Percentiles rank a stretch among this genome's conserved stretches.
Conservation (phyloP, 257 asterid genomes). For the Capsicum baccatum region DNA sequence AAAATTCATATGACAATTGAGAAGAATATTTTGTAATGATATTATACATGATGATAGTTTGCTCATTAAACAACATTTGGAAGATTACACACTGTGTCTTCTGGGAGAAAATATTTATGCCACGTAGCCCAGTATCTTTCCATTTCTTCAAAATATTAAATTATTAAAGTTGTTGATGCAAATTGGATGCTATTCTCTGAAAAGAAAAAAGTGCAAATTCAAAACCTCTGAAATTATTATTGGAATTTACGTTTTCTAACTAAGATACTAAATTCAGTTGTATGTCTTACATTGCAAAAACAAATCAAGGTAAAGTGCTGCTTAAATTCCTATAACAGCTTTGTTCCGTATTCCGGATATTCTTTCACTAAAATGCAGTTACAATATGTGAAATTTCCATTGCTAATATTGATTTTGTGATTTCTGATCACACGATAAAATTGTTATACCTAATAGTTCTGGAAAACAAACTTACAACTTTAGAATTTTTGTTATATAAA, state of each 20-base stretch:
- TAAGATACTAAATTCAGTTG: not conserved
- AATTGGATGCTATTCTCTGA: not conserved
- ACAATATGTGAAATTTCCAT: not conserved
- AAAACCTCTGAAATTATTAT: not conserved
- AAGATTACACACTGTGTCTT: too few relatives aligned
- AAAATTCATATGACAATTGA: too few relatives aligned
- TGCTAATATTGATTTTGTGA: not conserved
- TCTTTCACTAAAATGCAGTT: not conserved
- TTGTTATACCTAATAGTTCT: not conserved
- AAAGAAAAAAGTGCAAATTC: not conserved
- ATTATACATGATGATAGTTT: too few relatives aligned
- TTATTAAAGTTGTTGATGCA: not conserved
- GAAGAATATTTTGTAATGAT: too few relatives aligned
- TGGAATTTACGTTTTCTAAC: not conserved
- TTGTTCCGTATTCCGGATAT: not conserved
- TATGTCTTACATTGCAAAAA: not conserved
- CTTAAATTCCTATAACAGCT: not conserved
- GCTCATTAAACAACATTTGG: too few relatives aligned
- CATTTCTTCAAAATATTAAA: not conserved
- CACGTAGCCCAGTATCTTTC: not conserved
- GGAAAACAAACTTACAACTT: not conserved
- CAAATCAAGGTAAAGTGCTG: not conserved
- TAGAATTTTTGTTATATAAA: not conserved
- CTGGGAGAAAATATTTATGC: too few relatives aligned
- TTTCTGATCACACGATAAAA: not conserved